Base-by-base conservation (phyloP, 2,329 filamentous ascomycete genomes). In the Cladosporium oxysporum region DNA sequence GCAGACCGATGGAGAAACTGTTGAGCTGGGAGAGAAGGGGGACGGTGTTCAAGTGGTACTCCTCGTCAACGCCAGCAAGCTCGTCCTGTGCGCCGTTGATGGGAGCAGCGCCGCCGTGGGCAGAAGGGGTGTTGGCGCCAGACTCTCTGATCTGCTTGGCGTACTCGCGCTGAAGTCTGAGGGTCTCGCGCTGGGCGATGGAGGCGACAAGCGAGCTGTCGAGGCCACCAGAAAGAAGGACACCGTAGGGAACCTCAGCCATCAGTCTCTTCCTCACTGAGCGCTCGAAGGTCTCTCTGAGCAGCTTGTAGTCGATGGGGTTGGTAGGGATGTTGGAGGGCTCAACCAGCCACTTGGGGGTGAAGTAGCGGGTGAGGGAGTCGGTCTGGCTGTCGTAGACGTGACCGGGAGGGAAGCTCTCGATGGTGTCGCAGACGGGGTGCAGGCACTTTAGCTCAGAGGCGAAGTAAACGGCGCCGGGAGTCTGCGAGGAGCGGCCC, bases 211-310 rank as follows among this genome's bases (percentile, higher is more conserved):
- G 82, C 78, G 92, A 97, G 57, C 95, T 99, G 80, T 99, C 95
- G 61, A 99, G 85, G 73, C 95, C 95, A 75, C 95, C 95, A 62
- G 95, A 99, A 59, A 99, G 85, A 66, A 99, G 83, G 26, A 99
- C 95, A 80, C 95, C 95, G 78, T 97, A 99, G 18, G 95, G 95
- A 41, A 99, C 95, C 81, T 99, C 95, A 26, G 95, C 95, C 95
- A 99, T 99, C 78, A 99, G 85, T 71, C 95, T 90, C 84, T 99
- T 99, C 76, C 94, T 88, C 66, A 99, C 95, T 12, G 95, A 89
- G 80, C 89, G 91, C 84, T 98, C 95, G 67, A 99, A 85, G 1
- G 90, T 89, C 76, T 90, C 86, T 71, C 95, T 88, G 72, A 99
- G 85, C 62, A 87, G 78, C 83, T 91, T 96, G 78, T 93, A 88